phyloP scores from a whole-genome alignment of 371 early-diverging fungal genomes.

The Lichtheimia hyalospora region DNA sequence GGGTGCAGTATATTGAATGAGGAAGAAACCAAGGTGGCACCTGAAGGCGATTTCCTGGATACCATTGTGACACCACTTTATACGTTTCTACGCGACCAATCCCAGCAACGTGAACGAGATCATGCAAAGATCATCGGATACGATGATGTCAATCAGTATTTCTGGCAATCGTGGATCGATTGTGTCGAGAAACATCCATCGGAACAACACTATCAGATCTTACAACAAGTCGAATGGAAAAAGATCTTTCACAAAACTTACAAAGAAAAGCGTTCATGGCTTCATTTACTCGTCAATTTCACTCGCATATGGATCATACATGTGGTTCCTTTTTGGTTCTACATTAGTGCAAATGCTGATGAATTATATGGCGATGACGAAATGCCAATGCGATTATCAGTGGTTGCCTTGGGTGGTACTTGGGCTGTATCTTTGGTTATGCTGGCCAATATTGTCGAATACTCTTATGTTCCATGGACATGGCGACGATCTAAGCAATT shows the following conservation, averaged over 20 bases:
- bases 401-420: constrained; percentile 71
- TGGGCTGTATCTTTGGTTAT: constrained; percentile 67
- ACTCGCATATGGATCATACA: constrained; percentile 86
- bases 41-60: constrained; percentile 69
- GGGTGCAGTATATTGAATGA: constrained; percentile 34
- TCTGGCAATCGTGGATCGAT: constrained; percentile 71
- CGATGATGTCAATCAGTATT: constrained; percentile 86
- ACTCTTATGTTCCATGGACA: constrained; percentile 65
- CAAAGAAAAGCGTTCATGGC: constrained; percentile 81
- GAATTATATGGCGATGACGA: constrained; percentile 56
- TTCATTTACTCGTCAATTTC: constrained; percentile 83
- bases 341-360: constrained; percentile 67
- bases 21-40: constrained; percentile 7
- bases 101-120: constrained; percentile 73
- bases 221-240: constrained; percentile 69
- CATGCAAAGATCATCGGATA: constrained; percentile 80
- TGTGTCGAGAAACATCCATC: constrained; percentile 50
- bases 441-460: constrained; percentile 66
- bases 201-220: constrained; percentile 56
- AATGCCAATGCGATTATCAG: constrained; percentile 52
- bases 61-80: constrained; percentile 76
- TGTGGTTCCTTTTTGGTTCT: constrained; percentile 78
- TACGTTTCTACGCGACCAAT: constrained; percentile 72
- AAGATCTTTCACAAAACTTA: constrained; percentile 79
- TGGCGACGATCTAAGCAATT: constrained; percentile 59